Evolutionary conservation across 441 rosid genomes (phyloP), one percentile per base, ranked within the genome.

Genomic region (Arabidopsis lyrata): DNA sequence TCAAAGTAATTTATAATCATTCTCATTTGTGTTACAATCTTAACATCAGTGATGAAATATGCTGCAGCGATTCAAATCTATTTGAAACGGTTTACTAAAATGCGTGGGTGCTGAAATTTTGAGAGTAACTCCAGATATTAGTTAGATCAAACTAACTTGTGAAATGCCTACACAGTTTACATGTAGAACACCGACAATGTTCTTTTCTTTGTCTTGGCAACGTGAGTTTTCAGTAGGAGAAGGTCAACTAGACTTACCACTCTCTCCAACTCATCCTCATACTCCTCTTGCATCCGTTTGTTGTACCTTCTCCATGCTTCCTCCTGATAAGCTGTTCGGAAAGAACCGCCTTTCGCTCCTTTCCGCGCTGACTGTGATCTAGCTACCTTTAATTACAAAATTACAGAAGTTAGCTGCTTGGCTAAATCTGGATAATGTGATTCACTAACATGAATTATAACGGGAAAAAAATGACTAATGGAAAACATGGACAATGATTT

Each of bases 221-320:
- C 14, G 8, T 27, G 31, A 39, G 13, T 16, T 34, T 9, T n/a
- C 1, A 14, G 38, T 9, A 36, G 22, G n/a, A 7, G 45, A 50
- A 12, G 4, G 15, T 68, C 24, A 49, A 41, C 8, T 62, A 72
- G 65, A 83, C 95, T 87, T 76, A 94, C 98, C 81, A 95, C 93
- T 89, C 99, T 92, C 84, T 95, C 99, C 84, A 92, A 77, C 81
- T 95, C 99, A 74, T 90, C 98, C 83, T 95, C 98, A 41, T 89
- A 86, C 75, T 85, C 98, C 77, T 95, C 99, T 77, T 87, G 92
- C 98, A 95, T 87, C 63, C 97, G 84, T 63, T 89, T 92, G 72
- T 90, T 86, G 76, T 95, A 85, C 81, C 87, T 89, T 86, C 77
- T 90, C 93, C 96, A 83, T 15, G 96, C 88, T 72, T 92, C 97